A percentile compares a stretch with the other conserved stretches of the same genome.
These are phyloP conservation scores for Naganishia vishniacii DNA, from an alignment of 768 basidiomycete species.

Conservation along the genomic window DNA sequence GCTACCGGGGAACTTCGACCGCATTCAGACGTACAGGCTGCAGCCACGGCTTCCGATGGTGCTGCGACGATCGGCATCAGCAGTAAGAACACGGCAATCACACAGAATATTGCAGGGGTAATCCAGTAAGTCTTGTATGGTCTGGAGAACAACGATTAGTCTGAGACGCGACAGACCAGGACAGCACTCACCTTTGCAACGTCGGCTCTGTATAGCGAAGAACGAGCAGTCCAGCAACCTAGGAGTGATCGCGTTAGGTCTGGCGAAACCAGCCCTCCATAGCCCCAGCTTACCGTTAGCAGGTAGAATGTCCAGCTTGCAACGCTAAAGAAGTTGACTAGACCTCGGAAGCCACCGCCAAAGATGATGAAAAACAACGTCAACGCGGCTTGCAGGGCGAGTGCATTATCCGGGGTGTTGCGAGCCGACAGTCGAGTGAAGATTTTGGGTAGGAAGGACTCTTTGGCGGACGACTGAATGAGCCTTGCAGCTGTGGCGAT, in stretches of 20 bases:
- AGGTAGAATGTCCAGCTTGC: slow-evolving; percentile 50
- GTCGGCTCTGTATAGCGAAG: slow-evolving; percentile 78
- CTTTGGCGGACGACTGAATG: slow-evolving; percentile 80
- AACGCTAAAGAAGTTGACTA: slow-evolving; percentile 71
- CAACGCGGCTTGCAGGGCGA: slow-evolving; percentile 68
- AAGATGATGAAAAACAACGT: slow-evolving; percentile 71
- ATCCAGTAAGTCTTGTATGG: slow-evolving; percentile 89
- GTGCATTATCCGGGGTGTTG: slow-evolving; percentile 82
- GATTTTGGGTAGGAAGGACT: slow-evolving; percentile 75
- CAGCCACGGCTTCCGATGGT: slow-evolving; percentile 77
- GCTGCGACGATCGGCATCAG: slow-evolving; percentile 94
- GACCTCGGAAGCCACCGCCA: slow-evolving; percentile 76
- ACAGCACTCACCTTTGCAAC: slow-evolving; percentile 63
- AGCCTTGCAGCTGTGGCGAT: slow-evolving; percentile 61
- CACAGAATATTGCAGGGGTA: slow-evolving; percentile 84
- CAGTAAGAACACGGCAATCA: slow-evolving; percentile 78
- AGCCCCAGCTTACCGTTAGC: slow-evolving; percentile 36
- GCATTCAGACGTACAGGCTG: slow-evolving; percentile 71
- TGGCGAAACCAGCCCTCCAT: not conserved
- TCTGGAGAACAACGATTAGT: slow-evolving; percentile 48
- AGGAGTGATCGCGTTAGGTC: slow-evolving; percentile 56
- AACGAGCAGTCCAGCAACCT: slow-evolving; percentile 77
- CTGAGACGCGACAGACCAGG: not conserved
- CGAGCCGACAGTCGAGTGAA: slow-evolving; percentile 72
- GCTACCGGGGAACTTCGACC: no score